phyloP scores from a whole-genome alignment of 2,329 filamentous ascomycete genomes.

The Nothophaeocryptopus gaeumannii region DNA sequence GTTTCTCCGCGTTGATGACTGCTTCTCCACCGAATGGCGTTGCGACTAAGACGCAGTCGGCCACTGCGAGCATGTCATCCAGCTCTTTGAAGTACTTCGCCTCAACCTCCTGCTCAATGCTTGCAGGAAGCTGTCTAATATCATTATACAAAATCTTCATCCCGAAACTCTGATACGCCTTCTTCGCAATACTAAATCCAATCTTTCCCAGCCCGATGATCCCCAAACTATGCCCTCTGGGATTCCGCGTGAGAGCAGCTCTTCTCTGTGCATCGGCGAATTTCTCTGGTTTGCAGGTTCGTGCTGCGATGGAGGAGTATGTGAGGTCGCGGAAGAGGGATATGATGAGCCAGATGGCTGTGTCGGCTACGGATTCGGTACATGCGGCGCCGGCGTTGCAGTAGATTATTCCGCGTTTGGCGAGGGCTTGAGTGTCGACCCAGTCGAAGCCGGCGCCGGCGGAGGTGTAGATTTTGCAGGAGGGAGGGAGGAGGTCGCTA shows the following conservation, averaged over 20 bases:
- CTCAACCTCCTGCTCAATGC: slow-evolving; percentile 48
- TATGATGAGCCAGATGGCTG: slow-evolving; percentile 66
- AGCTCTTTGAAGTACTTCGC: slow-evolving; percentile 55
- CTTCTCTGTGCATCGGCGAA: slow-evolving; percentile 61
- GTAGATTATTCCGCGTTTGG: slow-evolving; percentile 63
- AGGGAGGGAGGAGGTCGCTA: slow-evolving; percentile 47
- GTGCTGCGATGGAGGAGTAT: slow-evolving; percentile 61
- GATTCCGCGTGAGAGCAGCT: slow-evolving; percentile 50
- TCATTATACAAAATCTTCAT: slow-evolving; percentile 68
- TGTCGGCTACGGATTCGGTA: slow-evolving; percentile 70
- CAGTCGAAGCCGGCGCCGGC: slow-evolving; percentile 64
- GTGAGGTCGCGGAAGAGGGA: slow-evolving; percentile 66
- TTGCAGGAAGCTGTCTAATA: slow-evolving; percentile 48
- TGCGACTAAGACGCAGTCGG: slow-evolving; percentile 63
- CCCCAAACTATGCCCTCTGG: slow-evolving; percentile 53
- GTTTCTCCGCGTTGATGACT: slow-evolving; percentile 49
- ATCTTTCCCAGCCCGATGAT: slow-evolving; percentile 66
- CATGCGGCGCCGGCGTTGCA: slow-evolving; percentile 70
- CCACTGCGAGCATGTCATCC: slow-evolving; percentile 49
- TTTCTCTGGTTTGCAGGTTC: slow-evolving; percentile 40
- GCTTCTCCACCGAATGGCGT: slow-evolving; percentile 53
- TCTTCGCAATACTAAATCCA: slow-evolving; percentile 52
- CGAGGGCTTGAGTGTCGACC: slow-evolving; percentile 60
- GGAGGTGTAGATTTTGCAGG: slow-evolving; percentile 56
- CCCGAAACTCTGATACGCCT: slow-evolving; percentile 57